These are phyloP conservation scores for Fomitopsis betulina DNA, from an alignment of 1,284 basidiomycete genomes.

Conservation along the genomic window DNA sequence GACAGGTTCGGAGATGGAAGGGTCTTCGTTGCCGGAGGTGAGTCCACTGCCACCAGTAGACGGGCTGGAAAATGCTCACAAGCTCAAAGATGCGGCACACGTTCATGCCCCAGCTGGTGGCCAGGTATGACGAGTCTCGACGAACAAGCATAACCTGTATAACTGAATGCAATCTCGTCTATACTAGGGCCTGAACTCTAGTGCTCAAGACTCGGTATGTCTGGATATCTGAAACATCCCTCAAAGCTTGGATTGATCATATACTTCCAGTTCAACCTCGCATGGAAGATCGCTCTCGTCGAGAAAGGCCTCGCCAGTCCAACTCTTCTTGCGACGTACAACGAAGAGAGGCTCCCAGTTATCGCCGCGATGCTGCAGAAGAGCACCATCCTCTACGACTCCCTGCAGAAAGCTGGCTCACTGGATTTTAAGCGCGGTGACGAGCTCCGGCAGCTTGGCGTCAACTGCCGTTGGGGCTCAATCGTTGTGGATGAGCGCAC, in stretches of 20 bases:
- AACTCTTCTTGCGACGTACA: conserved; percentile 20
- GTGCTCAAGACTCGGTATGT: conserved; percentile 5
- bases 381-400: conserved; percentile 6
- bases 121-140: no score
- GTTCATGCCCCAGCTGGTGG: conserved; percentile 23
- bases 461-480: conserved; percentile 16
- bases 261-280: conserved; percentile 22
- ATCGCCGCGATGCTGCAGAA: conserved; percentile 19
- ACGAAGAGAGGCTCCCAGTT: conserved; percentile 23
- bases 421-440: conserved; percentile 4
- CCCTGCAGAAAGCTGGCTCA: background rate
- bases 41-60: conserved; percentile 13
- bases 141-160: no score
- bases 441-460: conserved; percentile 34
- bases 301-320: conserved; percentile 18
- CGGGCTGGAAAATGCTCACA: background rate
- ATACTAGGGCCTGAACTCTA: conserved; percentile 8
- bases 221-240: no score
- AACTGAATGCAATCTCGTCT: no score
- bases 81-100: conserved; percentile 18
- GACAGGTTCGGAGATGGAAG: conserved; percentile 30
- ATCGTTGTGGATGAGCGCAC: conserved; percentile 41
- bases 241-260: background rate
- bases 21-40: conserved; percentile 31
- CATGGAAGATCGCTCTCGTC: conserved; percentile 19